Percentiles rank a stretch among this genome's conserved stretches.
Evolutionary conservation across 1,284 basidiomycete species (phyloP).

Genomic region (Paramarasmius palmivorus): DNA sequence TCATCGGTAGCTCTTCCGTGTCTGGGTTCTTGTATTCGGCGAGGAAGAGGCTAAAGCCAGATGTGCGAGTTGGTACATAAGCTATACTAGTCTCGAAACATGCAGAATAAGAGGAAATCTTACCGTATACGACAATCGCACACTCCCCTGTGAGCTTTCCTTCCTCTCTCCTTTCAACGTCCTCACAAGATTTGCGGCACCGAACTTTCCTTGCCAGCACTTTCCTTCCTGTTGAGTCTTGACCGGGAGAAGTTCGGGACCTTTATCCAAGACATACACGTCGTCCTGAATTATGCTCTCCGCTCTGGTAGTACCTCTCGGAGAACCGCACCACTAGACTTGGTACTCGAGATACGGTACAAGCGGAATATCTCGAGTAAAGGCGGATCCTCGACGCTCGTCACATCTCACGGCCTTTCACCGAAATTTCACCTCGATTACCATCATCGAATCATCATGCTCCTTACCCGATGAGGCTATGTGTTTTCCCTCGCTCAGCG

Average conservation of each 20-base stretch:
- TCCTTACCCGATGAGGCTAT: too few relatives aligned
- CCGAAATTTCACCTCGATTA: too few relatives aligned
- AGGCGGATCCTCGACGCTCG: constrained; percentile 45
- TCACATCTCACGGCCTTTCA: too few relatives aligned
- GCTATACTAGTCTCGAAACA: neutral
- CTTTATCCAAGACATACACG: constrained; percentile 62
- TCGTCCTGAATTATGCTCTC: constrained; percentile 51
- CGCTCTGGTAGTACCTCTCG: constrained; percentile 49
- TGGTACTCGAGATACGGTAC: constrained; percentile 43
- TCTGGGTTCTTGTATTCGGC: constrained; percentile 42
- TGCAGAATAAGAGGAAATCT: constrained; percentile 20
- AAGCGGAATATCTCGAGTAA: constrained; percentile 44
- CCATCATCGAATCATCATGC: too few relatives aligned
- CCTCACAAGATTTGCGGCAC: constrained; percentile 58
- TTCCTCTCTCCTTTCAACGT: constrained; percentile 41
- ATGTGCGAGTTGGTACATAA: constrained; percentile 27
- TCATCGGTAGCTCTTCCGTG: constrained; percentile 20
- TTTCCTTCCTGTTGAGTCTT: constrained; percentile 43
- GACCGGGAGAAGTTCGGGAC: too few relatives aligned
- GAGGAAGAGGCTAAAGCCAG: constrained; percentile 48
- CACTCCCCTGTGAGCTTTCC: constrained; percentile 40
- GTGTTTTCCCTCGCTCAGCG: too few relatives aligned
- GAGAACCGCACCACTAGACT: constrained; percentile 39
- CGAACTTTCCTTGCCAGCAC: constrained; percentile 57
- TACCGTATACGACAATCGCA: constrained; percentile 53